Conservation (phyloP, 1,284 basidiomycete genomes). For the Tetrapyrgos nigripes region DNA sequence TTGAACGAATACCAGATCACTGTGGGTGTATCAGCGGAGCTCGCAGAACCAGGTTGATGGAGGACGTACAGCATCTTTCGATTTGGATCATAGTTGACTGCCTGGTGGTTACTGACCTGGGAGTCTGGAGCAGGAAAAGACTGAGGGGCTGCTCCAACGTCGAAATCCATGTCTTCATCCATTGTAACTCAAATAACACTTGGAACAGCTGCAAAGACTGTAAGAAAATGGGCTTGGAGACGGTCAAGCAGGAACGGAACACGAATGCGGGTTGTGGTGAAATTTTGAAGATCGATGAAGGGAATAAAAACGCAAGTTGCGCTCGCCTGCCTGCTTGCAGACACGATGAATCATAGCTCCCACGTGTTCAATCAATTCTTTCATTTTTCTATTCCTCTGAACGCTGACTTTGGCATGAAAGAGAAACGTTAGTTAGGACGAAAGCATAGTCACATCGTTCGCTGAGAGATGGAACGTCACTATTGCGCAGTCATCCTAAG, state of each 20-base stretch:
- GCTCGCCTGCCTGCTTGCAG: not conserved
- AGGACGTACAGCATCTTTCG: conserved; percentile 78
- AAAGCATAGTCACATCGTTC: too few species aligned
- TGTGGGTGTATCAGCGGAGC: conserved; percentile 37
- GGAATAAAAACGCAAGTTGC: conserved; percentile 2
- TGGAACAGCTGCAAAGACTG: not conserved
- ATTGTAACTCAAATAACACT: conserved; percentile 34
- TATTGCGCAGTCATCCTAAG: too few species aligned
- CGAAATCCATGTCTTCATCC: conserved; percentile 82
- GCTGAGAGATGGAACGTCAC: too few species aligned
- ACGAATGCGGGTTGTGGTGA: not conserved
- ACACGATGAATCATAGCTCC: not conserved
- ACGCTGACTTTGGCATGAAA: too few species aligned
- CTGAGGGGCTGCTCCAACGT: conserved; percentile 45
- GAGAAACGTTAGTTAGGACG: too few species aligned
- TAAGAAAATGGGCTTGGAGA: not conserved
- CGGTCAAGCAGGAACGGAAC: conserved; percentile 13
- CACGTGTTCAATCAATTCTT: not conserved
- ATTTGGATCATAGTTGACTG: conserved; percentile 35
- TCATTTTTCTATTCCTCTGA: not conserved
- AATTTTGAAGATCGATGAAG: conserved; percentile 15
- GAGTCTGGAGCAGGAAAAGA: conserved; percentile 42
- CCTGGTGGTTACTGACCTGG: conserved; percentile 33
- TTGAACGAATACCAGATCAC: conserved; percentile 89
- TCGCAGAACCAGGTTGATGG: conserved; percentile 10